These are phyloP conservation scores for Goffeauzyma gilvescens DNA, from an alignment of 768 basidiomycete species.

Conservation along the genomic window DNA sequence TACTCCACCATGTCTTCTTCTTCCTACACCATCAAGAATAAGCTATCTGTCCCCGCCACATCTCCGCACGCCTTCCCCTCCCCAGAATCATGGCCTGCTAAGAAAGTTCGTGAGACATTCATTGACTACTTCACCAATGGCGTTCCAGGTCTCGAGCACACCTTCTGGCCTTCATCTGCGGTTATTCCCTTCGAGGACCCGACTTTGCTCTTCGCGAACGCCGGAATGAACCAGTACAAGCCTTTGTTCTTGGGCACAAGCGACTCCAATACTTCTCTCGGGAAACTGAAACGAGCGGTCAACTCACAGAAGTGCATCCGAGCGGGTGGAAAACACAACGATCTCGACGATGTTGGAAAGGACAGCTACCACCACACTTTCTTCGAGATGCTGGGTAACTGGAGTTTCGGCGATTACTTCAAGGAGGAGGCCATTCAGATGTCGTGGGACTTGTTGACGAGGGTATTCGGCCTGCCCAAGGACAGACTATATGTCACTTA, in stretches of 20 bases:
- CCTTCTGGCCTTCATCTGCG: constrained; percentile 72
- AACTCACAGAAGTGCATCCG: constrained; percentile 97
- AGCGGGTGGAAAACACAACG: constrained; percentile 97
- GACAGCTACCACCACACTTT: constrained; percentile 82
- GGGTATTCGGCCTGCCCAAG: constrained; percentile 67
- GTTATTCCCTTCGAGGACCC: constrained; percentile 97
- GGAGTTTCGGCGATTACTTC: constrained; percentile 99
- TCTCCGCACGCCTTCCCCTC: constrained; percentile 26
- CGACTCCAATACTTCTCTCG: constrained; percentile 79
- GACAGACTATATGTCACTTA: constrained; percentile 93
- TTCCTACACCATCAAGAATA: too few species aligned
- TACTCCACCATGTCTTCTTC: too few species aligned
- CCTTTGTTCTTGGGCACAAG: constrained; percentile 93
- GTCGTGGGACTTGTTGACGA: constrained; percentile 86
- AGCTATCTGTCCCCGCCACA: constrained; percentile 21
- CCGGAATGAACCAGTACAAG: constrained; percentile 64
- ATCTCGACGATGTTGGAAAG: constrained; percentile 95
- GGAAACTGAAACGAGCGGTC: constrained; percentile 77
- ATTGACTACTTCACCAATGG: constrained; percentile 63
- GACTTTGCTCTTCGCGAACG: constrained; percentile 91
- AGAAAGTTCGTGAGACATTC: constrained; percentile 66
- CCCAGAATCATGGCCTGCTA: constrained; percentile 49
- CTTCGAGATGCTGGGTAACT: constrained; percentile 99
- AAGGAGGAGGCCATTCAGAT: constrained; percentile 87
- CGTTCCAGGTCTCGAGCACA: constrained; percentile 44